Evolutionary conservation across 768 basidiomycete species (phyloP).

Genomic region (Boletales sp.): DNA sequence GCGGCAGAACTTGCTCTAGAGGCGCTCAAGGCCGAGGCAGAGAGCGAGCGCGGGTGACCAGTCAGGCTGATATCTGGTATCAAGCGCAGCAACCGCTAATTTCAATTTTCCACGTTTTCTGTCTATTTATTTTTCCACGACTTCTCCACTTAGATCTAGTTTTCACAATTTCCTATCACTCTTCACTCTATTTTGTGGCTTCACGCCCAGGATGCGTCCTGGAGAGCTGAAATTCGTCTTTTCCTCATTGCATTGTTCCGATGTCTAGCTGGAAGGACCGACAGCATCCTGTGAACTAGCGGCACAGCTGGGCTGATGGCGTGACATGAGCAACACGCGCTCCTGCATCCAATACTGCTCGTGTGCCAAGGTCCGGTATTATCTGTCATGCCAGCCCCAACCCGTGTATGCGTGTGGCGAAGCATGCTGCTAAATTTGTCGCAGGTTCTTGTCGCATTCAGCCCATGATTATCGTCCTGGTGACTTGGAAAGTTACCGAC

Average conservation of each 20-base stretch:
- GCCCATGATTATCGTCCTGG: conserved; percentile 15
- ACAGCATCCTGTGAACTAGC: background rate
- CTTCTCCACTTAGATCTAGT: background rate
- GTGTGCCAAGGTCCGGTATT: conserved; percentile 8
- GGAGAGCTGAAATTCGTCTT: conserved; percentile 12
- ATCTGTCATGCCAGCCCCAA: background rate
- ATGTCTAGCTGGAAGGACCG: conserved; percentile 3
- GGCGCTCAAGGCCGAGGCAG: conserved; percentile 29
- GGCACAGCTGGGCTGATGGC: background rate
- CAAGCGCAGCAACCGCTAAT: background rate
- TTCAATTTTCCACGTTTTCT: background rate
- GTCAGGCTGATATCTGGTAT: background rate
- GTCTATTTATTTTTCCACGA: conserved; percentile 7
- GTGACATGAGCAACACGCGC: conserved; percentile 11
- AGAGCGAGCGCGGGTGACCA: conserved; percentile 14
- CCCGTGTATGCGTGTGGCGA: conserved; percentile 1
- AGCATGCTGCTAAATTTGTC: conserved; percentile 12
- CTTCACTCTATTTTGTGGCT: conserved; percentile 7
- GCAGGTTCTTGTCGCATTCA: conserved; percentile 1
- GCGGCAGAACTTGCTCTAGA: conserved; percentile 34
- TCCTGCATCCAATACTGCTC: conserved; percentile 5
- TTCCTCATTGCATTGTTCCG: conserved; percentile 1
- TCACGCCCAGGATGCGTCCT: conserved; percentile 2
- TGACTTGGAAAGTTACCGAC: conserved; percentile 20
- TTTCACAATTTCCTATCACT: background rate